Base-by-base conservation (phyloP, 2,329 filamentous ascomycete species). In the Alternaria sp. region DNA sequence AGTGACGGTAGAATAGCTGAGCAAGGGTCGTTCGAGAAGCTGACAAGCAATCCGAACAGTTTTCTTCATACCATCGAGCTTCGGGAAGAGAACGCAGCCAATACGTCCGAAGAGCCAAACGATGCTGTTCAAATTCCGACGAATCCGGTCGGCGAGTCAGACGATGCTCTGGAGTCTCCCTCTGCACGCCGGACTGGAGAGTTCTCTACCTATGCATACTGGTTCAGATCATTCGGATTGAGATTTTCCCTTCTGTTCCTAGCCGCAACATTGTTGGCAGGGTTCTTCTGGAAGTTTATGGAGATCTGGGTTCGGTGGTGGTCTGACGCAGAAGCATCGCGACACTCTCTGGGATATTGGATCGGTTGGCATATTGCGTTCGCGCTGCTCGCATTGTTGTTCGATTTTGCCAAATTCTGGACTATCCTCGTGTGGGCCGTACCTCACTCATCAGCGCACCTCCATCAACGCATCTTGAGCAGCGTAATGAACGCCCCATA, bases 101-200 rank as follows among this genome's bases (percentile, higher is more conserved):
- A 11, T 40, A 0, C n/a, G 8, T 1, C 0, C 4, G 36, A 17
- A 40, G 9, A 1, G 36, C 36, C 36, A 1, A 40, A 40, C 1
- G 36, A 40, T 40, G 36, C 36, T 40, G 36, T 40, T 1, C 0
- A 40, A 3, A 40, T 40, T 40, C 36, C n/a, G 15, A 0, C 36
- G 36, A 17, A 1, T 40, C 1, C 36, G 9, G 36, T 40, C 36
- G 1, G 0, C 0, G 36, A 1, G 36, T 40, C 36, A 10, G 36
- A 40, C n/a, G 36, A 40, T 40, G 36, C 36, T 40, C 36, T 40
- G 1, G 36, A 17, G 1, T 40, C 36, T 40, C 36, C 36, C 5
- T 40, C 36, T 17, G 36, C 36, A 40, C 36, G 36, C n/a, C 36
- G 36, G 36, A 40, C n/a, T 0, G 36, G 36, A 40, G 36, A 40